Percentiles rank a stretch among this genome's conserved stretches.
Conservation (phyloP, 148 eudicot species). For the Dysphania ambrosioides region DNA sequence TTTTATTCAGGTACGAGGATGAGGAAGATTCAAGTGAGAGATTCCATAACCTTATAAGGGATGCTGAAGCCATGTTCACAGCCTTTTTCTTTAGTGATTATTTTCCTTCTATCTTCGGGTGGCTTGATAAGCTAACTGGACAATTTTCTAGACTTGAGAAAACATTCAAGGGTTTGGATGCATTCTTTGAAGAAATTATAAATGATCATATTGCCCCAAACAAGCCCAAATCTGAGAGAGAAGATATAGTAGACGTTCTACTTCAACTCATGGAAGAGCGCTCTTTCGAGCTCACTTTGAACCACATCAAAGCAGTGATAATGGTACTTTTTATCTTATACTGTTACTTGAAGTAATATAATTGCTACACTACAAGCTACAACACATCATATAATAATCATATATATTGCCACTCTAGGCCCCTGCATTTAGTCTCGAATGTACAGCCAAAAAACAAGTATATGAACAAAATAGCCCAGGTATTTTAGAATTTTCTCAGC, state of each 20-base stretch:
- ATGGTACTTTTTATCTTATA: slow-evolving; percentile 27
- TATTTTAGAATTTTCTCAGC: too few species aligned
- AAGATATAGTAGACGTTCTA: slow-evolving; percentile 35
- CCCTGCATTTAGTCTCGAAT: too few species aligned
- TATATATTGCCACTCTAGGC: too few species aligned
- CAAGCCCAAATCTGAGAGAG: slow-evolving; percentile 7
- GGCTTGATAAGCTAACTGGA: slow-evolving; percentile 31
- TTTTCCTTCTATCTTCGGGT: slow-evolving; percentile 26
- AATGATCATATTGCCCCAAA: slow-evolving; percentile 23
- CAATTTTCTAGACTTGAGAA: slow-evolving; percentile 21
- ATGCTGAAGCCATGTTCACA: slow-evolving; percentile 16
- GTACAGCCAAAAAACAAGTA: too few species aligned
- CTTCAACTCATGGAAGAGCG: slow-evolving; percentile 22
- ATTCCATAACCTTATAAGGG: slow-evolving; percentile 21
- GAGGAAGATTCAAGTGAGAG: slow-evolving; percentile 3
- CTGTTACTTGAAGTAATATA: too few species aligned
- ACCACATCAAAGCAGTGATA: slow-evolving; percentile 35
- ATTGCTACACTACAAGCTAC: too few species aligned
- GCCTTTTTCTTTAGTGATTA: slow-evolving; percentile 25
- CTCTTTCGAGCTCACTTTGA: slow-evolving; percentile 28
- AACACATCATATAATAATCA: too few species aligned
- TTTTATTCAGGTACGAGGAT: slow-evolving; percentile 17
- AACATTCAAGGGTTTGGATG: slow-evolving; percentile 20
- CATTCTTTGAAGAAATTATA: slow-evolving; percentile 29
- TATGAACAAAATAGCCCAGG: too few species aligned